Conservation (phyloP, 1,284 basidiomycete species). For the Cutaneotrichosporon arboriforme region DNA sequence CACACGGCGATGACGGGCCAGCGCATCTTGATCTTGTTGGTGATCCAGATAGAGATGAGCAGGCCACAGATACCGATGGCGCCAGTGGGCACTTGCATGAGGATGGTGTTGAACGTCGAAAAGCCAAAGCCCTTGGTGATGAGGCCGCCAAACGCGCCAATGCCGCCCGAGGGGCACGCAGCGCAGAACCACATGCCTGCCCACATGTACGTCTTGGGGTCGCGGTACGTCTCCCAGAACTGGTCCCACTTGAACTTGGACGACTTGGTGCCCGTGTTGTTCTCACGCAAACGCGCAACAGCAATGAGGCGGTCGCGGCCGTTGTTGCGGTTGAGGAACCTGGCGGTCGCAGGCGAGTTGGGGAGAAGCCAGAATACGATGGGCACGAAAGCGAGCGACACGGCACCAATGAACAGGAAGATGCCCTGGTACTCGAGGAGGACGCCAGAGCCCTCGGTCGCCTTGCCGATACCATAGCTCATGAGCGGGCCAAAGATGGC, state of each 20-base stretch:
- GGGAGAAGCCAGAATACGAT: slow-evolving; percentile 50
- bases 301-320: slow-evolving; percentile 45
- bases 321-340: slow-evolving; percentile 32
- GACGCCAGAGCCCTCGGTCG: slow-evolving; percentile 12
- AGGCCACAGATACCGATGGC: slow-evolving; percentile 52
- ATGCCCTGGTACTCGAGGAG: slow-evolving; percentile 48
- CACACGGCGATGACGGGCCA: slow-evolving; percentile 53
- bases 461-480: slow-evolving; percentile 38
- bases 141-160: slow-evolving; percentile 43
- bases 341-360: slow-evolving; percentile 42
- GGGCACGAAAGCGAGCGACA: slow-evolving; percentile 51
- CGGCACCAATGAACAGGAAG: slow-evolving; percentile 53
- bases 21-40: slow-evolving; percentile 53
- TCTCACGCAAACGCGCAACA: slow-evolving; percentile 44
- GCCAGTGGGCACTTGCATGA: slow-evolving; percentile 51
- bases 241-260: slow-evolving; percentile 46
- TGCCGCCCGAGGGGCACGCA: slow-evolving; percentile 42
- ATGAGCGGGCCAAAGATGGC: slow-evolving; percentile 41
- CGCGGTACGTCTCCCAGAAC: slow-evolving; percentile 41
- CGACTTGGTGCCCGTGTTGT: slow-evolving; percentile 46
- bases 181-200: slow-evolving; percentile 38
- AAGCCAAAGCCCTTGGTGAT: slow-evolving; percentile 42
- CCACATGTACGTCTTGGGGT: slow-evolving; percentile 43
- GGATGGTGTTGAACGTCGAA: slow-evolving; percentile 43
- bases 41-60: slow-evolving; percentile 49